These are phyloP conservation scores for Xylariaceae sp. DNA, from an alignment of 2,329 filamentous ascomycete species.

Conservation along the genomic window DNA sequence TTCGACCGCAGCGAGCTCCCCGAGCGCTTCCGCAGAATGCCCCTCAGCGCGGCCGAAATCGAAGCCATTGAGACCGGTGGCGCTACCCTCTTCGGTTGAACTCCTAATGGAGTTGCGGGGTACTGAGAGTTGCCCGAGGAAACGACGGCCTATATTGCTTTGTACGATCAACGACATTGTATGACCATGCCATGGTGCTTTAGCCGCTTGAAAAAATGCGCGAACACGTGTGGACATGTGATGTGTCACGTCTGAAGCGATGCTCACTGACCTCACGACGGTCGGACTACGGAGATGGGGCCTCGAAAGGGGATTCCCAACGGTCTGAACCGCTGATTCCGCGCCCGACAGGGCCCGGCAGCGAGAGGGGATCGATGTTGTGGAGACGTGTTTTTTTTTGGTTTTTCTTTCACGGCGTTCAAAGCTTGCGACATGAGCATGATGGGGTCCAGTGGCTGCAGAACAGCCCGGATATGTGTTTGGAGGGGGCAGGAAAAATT, in stretches of 20 bases:
- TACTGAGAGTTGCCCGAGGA: background rate
- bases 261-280: slow-evolving; percentile 1
- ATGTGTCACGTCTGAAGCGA: slow-evolving; percentile 1
- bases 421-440: slow-evolving; percentile 5
- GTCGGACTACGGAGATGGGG: background rate
- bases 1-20: slow-evolving; percentile 91
- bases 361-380: background rate
- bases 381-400: background rate
- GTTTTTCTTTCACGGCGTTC: background rate
- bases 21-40: slow-evolving; percentile 68
- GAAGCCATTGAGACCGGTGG: slow-evolving; percentile 94
- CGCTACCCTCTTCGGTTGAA: slow-evolving; percentile 53
- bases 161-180: slow-evolving; percentile 20
- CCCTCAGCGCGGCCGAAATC: slow-evolving; percentile 77
- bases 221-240: slow-evolving; percentile 4
- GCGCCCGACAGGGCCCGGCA: background rate
- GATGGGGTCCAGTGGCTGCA: background rate
- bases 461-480: background rate
- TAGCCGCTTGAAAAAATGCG: slow-evolving; percentile 5
- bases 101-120: background rate
- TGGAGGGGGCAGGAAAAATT: background rate
- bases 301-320: slow-evolving; percentile 5
- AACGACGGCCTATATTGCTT: slow-evolving; percentile 10
- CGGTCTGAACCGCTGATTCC: background rate
- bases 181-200: slow-evolving; percentile 13